A percentile compares a stretch with the other conserved stretches of the same genome.
Conservation (phyloP, 2,329 filamentous ascomycete genomes). For the Paecilomyces sp. region DNA sequence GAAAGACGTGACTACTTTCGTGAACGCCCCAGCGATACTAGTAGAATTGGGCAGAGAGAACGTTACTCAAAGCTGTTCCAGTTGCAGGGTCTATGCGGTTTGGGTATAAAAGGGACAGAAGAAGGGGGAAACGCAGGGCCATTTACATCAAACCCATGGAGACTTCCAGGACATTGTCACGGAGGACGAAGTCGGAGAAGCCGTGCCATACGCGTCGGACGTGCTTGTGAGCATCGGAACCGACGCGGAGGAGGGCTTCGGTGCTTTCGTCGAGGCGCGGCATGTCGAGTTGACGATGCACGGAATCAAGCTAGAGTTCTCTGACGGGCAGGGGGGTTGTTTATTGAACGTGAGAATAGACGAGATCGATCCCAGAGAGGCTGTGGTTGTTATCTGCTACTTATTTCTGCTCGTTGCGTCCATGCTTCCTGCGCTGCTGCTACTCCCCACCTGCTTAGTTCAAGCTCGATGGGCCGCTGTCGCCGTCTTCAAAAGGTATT, state of each 20-base stretch:
- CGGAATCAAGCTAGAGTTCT: neutral
- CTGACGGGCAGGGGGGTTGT: neutral
- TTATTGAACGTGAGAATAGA: neutral
- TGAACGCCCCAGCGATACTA: slow-evolving; percentile 64
- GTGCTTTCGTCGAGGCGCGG: slow-evolving; percentile 22
- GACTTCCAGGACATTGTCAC: slow-evolving; percentile 69
- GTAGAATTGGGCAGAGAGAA: slow-evolving; percentile 5
- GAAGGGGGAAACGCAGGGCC: neutral
- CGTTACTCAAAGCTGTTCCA: slow-evolving; percentile 9
- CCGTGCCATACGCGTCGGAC: slow-evolving; percentile 52
- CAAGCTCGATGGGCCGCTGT: neutral
- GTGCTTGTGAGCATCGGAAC: slow-evolving; percentile 34
- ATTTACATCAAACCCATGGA: slow-evolving; percentile 65
- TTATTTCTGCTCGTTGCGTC: neutral
- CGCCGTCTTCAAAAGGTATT: neutral
- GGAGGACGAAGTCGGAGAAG: slow-evolving; percentile 65
- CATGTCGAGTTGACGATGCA: slow-evolving; percentile 10
- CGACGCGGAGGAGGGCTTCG: slow-evolving; percentile 25
- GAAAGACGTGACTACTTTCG: slow-evolving; percentile 63
- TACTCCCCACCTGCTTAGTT: neutral
- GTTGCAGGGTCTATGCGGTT: neutral
- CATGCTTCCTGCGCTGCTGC: neutral
- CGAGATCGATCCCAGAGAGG: neutral
- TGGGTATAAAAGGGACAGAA: neutral
- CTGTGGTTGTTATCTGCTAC: neutral